Evolutionary conservation across 306 rosid genomes (phyloP).

Genomic region (Inga oerstediana): DNA sequence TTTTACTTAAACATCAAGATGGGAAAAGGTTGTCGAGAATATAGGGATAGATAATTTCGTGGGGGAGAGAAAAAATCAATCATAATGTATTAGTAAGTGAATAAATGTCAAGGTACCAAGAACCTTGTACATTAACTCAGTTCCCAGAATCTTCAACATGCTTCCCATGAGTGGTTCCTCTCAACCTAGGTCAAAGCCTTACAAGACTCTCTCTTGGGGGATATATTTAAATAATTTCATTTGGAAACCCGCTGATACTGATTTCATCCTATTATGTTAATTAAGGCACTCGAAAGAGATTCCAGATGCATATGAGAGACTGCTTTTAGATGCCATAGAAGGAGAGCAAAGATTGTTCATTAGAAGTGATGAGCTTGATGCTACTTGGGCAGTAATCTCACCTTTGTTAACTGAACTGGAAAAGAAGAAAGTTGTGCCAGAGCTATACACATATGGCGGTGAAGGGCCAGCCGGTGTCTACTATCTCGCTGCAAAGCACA

Average conservation of each 20-base stretch:
- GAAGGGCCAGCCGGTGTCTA: conserved; percentile 65
- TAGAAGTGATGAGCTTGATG: conserved; percentile 69
- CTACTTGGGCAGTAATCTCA: conserved; percentile 63
- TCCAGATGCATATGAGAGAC: conserved; percentile 71
- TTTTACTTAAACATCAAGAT: too few species aligned
- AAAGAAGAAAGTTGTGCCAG: conserved; percentile 53
- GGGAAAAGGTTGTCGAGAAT: too few species aligned
- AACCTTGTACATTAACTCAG: too few species aligned
- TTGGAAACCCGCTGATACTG: background rate
- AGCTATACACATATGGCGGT: conserved; percentile 66
- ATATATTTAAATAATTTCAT: background rate
- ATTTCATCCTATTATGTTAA: background rate
- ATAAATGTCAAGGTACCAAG: too few species aligned
- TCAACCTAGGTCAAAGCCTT: background rate
- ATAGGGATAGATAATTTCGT: too few species aligned
- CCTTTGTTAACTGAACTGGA: conserved; percentile 66
- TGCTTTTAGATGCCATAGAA: conserved; percentile 67
- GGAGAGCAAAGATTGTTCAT: conserved; percentile 68
- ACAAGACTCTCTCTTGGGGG: background rate
- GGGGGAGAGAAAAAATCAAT: too few species aligned
- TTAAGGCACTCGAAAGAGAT: conserved; percentile 57
- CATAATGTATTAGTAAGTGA: too few species aligned
- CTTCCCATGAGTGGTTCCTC: too few species aligned
- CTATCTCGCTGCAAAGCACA: conserved; percentile 65
- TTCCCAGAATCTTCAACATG: too few species aligned